phyloP scores from a whole-genome alignment of 345 rosid species.

The thale cress (Arabidopsis thaliana) region DNA sequence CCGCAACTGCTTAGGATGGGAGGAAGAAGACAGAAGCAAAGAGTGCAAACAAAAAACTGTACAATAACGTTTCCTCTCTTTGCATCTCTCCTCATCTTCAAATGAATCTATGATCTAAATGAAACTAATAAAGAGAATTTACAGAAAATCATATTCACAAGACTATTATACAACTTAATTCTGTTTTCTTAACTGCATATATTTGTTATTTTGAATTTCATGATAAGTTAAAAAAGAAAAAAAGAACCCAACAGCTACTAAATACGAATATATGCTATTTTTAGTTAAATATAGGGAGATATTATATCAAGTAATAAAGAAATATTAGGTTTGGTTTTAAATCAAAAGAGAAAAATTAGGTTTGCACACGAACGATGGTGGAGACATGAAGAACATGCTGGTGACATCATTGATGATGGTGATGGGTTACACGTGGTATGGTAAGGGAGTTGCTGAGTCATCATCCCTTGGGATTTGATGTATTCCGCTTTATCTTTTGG shows the following conservation, averaged over 20 bases:
- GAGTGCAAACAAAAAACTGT: conserved; percentile 29
- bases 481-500: not conserved
- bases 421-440: conserved; percentile 17
- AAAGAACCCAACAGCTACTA: not conserved
- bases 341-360: no score
- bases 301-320: not conserved
- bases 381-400: conserved; percentile 15
- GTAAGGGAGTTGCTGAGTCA: conserved; percentile 21
- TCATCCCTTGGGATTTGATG: conserved; percentile 5
- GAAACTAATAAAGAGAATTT: not conserved
- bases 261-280: not conserved
- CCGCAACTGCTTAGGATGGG: conserved; percentile 18
- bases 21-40: conserved; percentile 21
- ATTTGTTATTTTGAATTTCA: no score
- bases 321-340: not conserved
- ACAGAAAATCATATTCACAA: not conserved
- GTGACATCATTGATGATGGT: conserved; percentile 31
- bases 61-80: conserved; percentile 14
- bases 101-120: conserved; percentile 4
- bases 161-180: not conserved
- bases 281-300: not conserved
- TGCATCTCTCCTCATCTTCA: conserved; percentile 12
- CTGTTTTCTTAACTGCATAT: not conserved
- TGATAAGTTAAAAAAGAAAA: no score
- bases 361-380: no score